Conservation (phyloP, 225 moss, liverwort and hornwort species). For the Climacium dendroides region DNA sequence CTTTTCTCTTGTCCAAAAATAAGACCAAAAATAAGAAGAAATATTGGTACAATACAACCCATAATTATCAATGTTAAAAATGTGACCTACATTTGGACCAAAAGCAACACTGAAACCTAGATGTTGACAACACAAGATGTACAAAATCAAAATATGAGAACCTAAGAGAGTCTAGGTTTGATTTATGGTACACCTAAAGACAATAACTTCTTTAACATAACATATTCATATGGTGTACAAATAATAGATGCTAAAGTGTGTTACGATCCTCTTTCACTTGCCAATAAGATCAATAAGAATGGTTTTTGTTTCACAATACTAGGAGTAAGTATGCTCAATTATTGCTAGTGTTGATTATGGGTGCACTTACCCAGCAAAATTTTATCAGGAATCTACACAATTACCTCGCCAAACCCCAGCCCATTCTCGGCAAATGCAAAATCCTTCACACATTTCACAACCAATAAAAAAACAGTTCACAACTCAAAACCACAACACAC, state of each 20-base stretch:
- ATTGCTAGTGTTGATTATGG: background rate
- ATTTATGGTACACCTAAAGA: background rate
- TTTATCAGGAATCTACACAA: background rate
- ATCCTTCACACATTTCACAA: background rate
- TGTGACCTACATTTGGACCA: too few relatives aligned
- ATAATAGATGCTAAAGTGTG: background rate
- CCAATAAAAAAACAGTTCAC: background rate
- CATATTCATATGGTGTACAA: background rate
- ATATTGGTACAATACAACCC: too few relatives aligned
- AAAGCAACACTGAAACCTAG: fast-evolving
- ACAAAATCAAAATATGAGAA: background rate
- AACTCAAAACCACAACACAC: background rate
- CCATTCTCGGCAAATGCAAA: background rate
- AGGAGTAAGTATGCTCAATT: background rate
- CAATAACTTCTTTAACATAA: background rate
- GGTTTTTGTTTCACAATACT: background rate
- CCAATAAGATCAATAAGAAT: background rate
- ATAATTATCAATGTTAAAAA: too few relatives aligned
- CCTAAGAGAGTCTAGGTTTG: background rate
- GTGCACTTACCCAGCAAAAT: background rate
- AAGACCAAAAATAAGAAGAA: too few relatives aligned
- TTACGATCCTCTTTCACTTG: too few relatives aligned
- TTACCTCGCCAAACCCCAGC: background rate
- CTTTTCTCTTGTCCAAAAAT: too few relatives aligned
- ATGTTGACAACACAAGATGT: background rate